Base-by-base conservation (phyloP, 2,329 filamentous ascomycete genomes). In the Gremmenia infestans region DNA sequence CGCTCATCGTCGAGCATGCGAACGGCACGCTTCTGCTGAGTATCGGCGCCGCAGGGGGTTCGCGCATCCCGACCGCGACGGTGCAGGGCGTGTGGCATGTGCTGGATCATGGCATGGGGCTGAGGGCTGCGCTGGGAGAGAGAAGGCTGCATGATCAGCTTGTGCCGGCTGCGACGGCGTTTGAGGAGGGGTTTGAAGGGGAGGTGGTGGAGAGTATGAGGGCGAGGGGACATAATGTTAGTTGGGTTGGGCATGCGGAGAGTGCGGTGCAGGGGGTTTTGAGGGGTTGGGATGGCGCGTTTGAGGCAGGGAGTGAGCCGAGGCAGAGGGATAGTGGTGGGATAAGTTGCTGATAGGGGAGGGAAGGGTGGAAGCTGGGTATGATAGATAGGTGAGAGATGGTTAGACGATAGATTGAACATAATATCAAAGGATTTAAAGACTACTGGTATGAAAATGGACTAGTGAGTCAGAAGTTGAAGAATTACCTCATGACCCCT, bases 91-190 rank as follows among this genome's bases (percentile, higher is more conserved):
- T 91, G 5, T 86, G 89, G 73, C 81, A 90, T 66, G 78, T 89
- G 5, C 73, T 96, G 2, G 87, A 93, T 65, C 79, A 83, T 59
- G 68, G 65, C 14, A 75, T 85, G 71, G 81, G 78, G 0, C 77
- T 85, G 5, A 71, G 73, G 0, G 74, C 87, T 50, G 87, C 89
- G 0, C 76, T 95, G 14, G 76, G 75, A 0, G 71, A 80, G 65
- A 88, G 88, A 0, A 77, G 91, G 8, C 73, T 95, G 22, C 91
- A 96, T 67, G 89, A 96, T 67, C 91, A 96, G 72, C 75, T 96
- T 9, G 76, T 91, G 52, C 91, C 91, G 0, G 86, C 91, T 63
- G 72, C 73, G 49, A 79, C 85, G 1, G 74, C 74, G 0, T 85
- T 94, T 52, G 91, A 96, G 72, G 82, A 81, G 35, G 71, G 71